Base-by-base conservation (phyloP, 495 filamentous ascomycete species). In the Penicillium parvum region DNA sequence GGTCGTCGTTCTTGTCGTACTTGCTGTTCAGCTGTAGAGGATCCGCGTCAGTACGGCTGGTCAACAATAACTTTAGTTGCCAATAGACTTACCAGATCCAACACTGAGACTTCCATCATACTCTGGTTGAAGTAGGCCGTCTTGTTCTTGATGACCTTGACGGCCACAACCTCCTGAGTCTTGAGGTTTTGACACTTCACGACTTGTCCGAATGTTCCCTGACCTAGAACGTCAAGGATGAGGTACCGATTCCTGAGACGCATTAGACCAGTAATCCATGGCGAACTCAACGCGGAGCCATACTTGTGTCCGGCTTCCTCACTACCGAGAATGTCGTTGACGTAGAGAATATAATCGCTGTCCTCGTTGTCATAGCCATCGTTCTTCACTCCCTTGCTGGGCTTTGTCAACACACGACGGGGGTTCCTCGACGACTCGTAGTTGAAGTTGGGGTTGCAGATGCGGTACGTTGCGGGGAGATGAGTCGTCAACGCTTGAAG, bases 41-140 rank as follows among this genome's bases (percentile, higher is more conserved):
- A 18, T 22, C 28, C 45, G 28, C 38, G 49, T 74, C 38, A 71
- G 60, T 43, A 52, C 19, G 10, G 30, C n/a, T 11, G 32, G 7
- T 11, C 35, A 10, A 33, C 23, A 22, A 26, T 16, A 11, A 26
- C 5, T 12, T 9, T 1, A 4, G 26, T 10, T 11, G 17, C 12
- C 26, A 12, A 34, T 48, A 16, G 20, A 27, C 82, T 45, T 77
- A 96, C 90, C 75, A 99, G 61, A 64, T 99, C 94, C 20, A 99
- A 71, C 6, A 99, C 94, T 6, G 94, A 99, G 19, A 99, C 94
- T 56, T 99, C 94, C 94, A 99, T 99, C 94, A 99, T 99, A 63
- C 94, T 99, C 65, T 99, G 94, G 58, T 99, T 99, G 73, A 99
- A 99, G 58, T 99, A 99, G 12, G 94, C 94, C 0, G 92, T 97